A percentile compares a stretch with the other conserved stretches of the same genome.
Conservation (phyloP, 2,329 filamentous ascomycete genomes). For the Colletotrichum lentis region DNA sequence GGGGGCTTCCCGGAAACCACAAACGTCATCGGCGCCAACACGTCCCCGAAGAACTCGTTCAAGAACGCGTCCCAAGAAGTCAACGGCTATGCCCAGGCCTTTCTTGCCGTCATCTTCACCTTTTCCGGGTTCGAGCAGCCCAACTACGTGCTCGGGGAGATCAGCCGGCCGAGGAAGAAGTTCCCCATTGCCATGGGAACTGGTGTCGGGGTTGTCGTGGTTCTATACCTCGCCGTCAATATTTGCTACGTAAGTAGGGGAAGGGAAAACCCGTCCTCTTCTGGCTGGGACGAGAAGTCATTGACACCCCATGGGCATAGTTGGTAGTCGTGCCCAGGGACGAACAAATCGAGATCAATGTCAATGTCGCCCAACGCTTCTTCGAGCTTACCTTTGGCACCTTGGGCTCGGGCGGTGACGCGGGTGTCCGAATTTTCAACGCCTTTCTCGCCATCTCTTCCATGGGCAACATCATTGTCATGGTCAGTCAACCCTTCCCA, state of each 20-base stretch:
- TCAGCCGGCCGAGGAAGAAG: constrained; percentile 45
- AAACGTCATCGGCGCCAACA: constrained; percentile 44
- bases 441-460: constrained; percentile 62
- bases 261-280: constrained; percentile 44
- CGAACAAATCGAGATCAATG: constrained; percentile 38
- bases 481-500: constrained; percentile 40
- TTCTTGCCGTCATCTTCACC: constrained; percentile 55
- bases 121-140: constrained; percentile 51
- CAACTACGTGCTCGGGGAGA: constrained; percentile 49
- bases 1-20: constrained; percentile 41
- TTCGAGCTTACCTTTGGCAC: constrained; percentile 47
- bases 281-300: constrained; percentile 40
- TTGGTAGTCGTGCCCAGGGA: constrained; percentile 50
- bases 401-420: constrained; percentile 41
- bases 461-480: constrained; percentile 65
- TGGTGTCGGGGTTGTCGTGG: constrained; percentile 44
- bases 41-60: constrained; percentile 42
- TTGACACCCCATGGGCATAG: constrained; percentile 46
- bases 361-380: constrained; percentile 46
- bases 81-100: constrained; percentile 50
- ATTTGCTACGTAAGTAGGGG: constrained; percentile 48
- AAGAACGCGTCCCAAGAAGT: constrained; percentile 39
- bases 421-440: constrained; percentile 52
- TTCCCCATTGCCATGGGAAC: constrained; percentile 46
- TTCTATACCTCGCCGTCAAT: constrained; percentile 50